Base-by-base conservation (phyloP, 208 protist genomes). In the Leishmania martiniquensis region DNA sequence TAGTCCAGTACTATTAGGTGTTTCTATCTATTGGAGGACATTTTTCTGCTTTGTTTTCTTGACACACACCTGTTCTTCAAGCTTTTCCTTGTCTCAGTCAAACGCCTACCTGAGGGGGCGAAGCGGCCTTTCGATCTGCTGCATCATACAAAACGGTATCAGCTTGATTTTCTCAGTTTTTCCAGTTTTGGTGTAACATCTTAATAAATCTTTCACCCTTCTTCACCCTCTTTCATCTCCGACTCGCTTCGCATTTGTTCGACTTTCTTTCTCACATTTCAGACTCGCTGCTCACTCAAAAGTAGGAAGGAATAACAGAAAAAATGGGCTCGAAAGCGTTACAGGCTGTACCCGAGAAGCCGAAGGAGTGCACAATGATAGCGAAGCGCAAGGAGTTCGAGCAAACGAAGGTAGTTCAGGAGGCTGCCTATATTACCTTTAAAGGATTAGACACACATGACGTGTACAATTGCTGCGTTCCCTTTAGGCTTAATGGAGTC, bases 391-490 rank as follows among this genome's bases (percentile, higher is more conserved):
- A 81, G 47, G 65, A 86, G 72, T 91, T 91, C 66, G 84, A 91
- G 72, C 77, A 72, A 70, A 73, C 76, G 4, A 91, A 91, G 81
- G 69, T 82, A n/a, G 42, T 91, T 39, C 63, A 70, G 42, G 87
- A 88, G 69, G 57, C 70, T 5, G 72, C 69, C 22, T 85, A 78
- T 57, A 39, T 91, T 52, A 87, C 60, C 22, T 91, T 91, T 67
- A 89, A 91, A 51, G 87, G 87, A 34, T 15, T 91, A 17, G 85
- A 87, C 29, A 86, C 81, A 4, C 85, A 89, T 52, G 87, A 91
- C 54, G 87, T 91, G 0, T 91, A 91, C 77, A 91, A 91, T 81
- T 89, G 87, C 84, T 89, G 83, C 54, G 80, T 86, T 37, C 85
- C 85, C 0, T 91, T 91, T 70, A 87, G 51, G 20, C 78, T 91